Base-by-base conservation (phyloP, 2,329 filamentous ascomycete species). In the Endoconidiophora laricicola region DNA sequence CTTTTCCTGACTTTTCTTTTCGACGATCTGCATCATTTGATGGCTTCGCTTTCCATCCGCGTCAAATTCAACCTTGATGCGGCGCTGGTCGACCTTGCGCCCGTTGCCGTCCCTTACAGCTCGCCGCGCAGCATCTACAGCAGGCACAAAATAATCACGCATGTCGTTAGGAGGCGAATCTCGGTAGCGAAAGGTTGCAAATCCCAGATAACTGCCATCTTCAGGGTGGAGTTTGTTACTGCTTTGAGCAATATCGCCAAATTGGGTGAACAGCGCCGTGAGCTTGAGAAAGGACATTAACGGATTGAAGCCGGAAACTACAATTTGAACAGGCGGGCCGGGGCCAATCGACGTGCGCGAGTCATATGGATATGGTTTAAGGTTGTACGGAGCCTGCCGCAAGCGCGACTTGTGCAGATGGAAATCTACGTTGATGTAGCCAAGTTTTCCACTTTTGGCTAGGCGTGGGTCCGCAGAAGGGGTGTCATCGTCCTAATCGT, bases 301-400 rank as follows among this genome's bases (percentile, higher is more conserved):
- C 5, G 90, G 88, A 63, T 96, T 91, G 62, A 95, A 95, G n/a
- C 87, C 86, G n/a, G 81, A 88, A 18, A 95, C 86, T 3, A 96
- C 81, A 45, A 98, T 79, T 62, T 94, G 86, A 2, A 83, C 86
- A 2, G 91, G 86, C 12, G 90, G 90, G 0, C 86, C 86, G 22
- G 87, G 86, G 0, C 88, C 90, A 58, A 93, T 78, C 2, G 90
- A 94, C 3, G 86, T 86, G 58, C 78, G 79, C 4, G 79, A 68
- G 61, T 96, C 88, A 64, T 86, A 91, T 23, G 76, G 66, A 64
- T 93, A 95, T 20, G 83, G 81, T 61, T 79, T 84, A 47, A 94
- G 68, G 54, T 82, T 80, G 65, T 94, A 94, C 1, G 83, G 83
- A 24, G 82, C 75, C 57, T 74, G 76, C 60, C 76, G 82, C 60